These are phyloP conservation scores for Ustilago nuda DNA, from an alignment of 1,284 basidiomycete genomes.

Conservation along the genomic window DNA sequence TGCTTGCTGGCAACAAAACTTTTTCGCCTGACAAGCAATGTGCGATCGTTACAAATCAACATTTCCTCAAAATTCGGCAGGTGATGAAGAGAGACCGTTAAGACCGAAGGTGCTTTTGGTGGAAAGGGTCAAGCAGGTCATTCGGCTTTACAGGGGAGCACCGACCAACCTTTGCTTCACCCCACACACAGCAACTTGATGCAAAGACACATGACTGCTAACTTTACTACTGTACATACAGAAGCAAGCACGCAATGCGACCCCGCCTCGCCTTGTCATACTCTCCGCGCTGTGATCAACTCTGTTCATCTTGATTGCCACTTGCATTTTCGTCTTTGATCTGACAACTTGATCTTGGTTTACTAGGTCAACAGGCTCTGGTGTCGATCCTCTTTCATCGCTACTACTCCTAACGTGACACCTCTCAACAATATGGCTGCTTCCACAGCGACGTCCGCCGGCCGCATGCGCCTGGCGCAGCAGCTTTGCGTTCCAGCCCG, in stretches of 20 bases:
- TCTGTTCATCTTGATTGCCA: not conserved
- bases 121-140: not conserved
- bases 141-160: slow-evolving; percentile 17
- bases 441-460: slow-evolving; percentile 4
- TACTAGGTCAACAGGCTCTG: not conserved
- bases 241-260: too few relatives aligned
- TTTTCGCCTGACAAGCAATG: not conserved
- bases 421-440: slow-evolving; percentile 14
- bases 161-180: slow-evolving; percentile 2
- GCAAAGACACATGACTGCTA: not conserved
- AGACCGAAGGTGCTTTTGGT: slow-evolving; percentile 1
- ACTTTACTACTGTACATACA: too few relatives aligned
- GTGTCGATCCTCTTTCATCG: not conserved
- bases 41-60: not conserved
- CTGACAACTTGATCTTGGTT: not conserved
- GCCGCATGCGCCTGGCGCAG: slow-evolving; percentile 16
- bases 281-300: not conserved
- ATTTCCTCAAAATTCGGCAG: not conserved
- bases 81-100: slow-evolving; percentile 5
- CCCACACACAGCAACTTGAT: not conserved
- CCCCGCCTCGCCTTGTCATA: not conserved
- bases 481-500: not conserved
- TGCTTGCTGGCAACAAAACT: slow-evolving; percentile 10
- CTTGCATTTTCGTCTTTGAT: not conserved
- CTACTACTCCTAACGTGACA: not conserved